Base-by-base conservation (phyloP, 495 filamentous ascomycete genomes). In the Daldinia grandis region DNA sequence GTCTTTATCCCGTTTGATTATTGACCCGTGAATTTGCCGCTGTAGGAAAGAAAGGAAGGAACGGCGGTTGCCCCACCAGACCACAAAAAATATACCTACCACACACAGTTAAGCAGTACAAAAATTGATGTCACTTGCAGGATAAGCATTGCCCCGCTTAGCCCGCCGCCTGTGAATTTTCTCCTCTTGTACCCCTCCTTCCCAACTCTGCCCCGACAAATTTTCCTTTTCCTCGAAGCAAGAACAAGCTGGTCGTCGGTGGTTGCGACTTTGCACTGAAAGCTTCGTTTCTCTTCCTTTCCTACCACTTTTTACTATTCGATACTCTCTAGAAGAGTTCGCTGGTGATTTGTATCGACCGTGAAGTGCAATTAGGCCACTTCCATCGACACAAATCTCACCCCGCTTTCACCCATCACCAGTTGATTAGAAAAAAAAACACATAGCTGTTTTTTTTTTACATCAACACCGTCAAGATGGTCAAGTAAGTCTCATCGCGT, bases 381-480 rank as follows among this genome's bases (percentile, higher is more conserved):
- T 71, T 66, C 62, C 55, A 57, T 47, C 63, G 17, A 68, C 30
- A 64, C 66, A 71, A 58, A 55, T 66, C 53, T 30, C 33, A 61
- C 72, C 72, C 53, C 53, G 53, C 53, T 37, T 56, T 56, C 30
- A 31, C 28, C 24, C 53, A 67, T 62, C 53, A 56, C 28, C 73
- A 57, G 75, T 72, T 71, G 67, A 66, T 63, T 78, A 67, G 71
- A 40, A 44, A 37, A 81, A 68, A 33, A 8, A 31, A 64, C 62
- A 61, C 44, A 51, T 64, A 77, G 73, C 33, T 60, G 66, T 55
- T 64, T 62, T 76, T 62, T 76, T 86, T 78, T 78, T 72, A 74
- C 76, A 78, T 84, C 82, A 92, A 88, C 81, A 90, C 93, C 91
- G 93, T 83, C 90, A 97, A 93, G 80, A 99, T 99, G 95, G 95